Evolutionary conservation across 352 stramenopile species (phyloP), one percentile per base, ranked within the genome.

Genomic region (Phytophthora pinifolia): DNA sequence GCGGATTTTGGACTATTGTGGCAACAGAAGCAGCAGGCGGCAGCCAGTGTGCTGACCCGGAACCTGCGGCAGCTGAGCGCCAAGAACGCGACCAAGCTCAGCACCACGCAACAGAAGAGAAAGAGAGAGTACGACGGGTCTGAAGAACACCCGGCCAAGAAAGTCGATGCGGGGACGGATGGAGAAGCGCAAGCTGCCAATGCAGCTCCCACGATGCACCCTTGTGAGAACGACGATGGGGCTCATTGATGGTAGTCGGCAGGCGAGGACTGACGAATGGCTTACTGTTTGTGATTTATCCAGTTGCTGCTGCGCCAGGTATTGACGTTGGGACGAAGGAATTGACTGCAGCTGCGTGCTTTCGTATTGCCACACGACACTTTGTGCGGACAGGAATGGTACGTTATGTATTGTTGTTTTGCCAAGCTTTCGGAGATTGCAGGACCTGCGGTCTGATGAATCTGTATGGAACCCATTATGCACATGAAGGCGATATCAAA

Each of bases 331-430:
- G 31, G 17, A 61, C 39, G 0, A 27, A 51, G 39, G 33, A 56
- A 37, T 30, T 71, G 25, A 42, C 46, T 39, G 44, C n/a, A 6
- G 54, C 65, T 22, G 30, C 65, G 18, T 72, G 58, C 13, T 66
- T 77, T 54, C 71, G 71, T 14, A 74, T 80, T 47, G 54, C 57
- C 8, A 61, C 37, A 12, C 64, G 67, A 13, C 51, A 77, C 46
- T 29, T 66, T 17, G 22, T 47, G 33, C 27, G 65, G 35, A 72
- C 52, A 1, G 57, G 64, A 49, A 49, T 22, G 63, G 70, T 76
- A 65, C 8, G 29, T 33, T 15, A 36, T 7, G 15, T 9, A 35
- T n/a, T 25, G 27, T n/a, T 32, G 9, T 12, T 46, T 18, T 30
- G 2, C 6, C 29, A 3, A 13, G 9, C 17, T 30, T 46, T 54